Percentiles rank a stretch among this genome's conserved stretches.
These are phyloP conservation scores for Pseudopithomyces chartarum DNA, from an alignment of 2,329 filamentous ascomycete species.

Conservation along the genomic window DNA sequence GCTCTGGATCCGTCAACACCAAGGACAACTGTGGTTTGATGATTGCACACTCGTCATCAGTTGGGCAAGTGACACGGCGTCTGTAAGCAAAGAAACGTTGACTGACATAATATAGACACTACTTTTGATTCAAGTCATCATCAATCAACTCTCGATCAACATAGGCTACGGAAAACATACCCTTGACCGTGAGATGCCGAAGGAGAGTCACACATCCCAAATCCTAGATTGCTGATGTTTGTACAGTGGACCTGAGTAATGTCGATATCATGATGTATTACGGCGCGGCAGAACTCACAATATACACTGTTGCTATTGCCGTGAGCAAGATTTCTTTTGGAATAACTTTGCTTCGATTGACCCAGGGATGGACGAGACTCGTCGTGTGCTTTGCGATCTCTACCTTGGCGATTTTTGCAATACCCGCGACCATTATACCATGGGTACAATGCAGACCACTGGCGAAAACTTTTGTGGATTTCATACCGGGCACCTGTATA, in stretches of 20 bases:
- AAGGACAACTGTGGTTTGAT: conserved; percentile 19
- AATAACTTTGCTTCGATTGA: conserved; percentile 18
- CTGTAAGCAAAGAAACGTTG: background rate
- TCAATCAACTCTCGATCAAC: conserved; percentile 19
- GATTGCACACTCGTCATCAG: conserved; percentile 14
- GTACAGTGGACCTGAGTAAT: conserved; percentile 10
- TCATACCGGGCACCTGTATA: too few species aligned
- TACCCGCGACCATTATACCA: too few species aligned
- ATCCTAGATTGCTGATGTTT: background rate
- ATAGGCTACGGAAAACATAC: conserved; percentile 17
- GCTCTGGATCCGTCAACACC: conserved; percentile 15
- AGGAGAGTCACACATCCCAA: background rate
- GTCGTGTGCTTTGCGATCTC: conserved; percentile 15
- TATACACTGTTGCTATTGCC: conserved; percentile 15
- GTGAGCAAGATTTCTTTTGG: conserved; percentile 23
- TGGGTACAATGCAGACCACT: too few species aligned
- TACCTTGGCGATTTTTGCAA: too few species aligned
- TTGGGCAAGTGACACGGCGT: conserved; percentile 13
- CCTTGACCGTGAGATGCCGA: conserved; percentile 13
- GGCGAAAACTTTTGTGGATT: too few species aligned
- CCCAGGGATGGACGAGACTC: conserved; percentile 11
- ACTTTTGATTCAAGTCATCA: conserved; percentile 16
- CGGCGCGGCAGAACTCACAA: conserved; percentile 13
- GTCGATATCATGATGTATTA: conserved; percentile 13
- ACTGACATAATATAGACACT: conserved; percentile 11